phyloP scores from a whole-genome alignment of 139 green algal species.

The Coelastrella sp. region DNA sequence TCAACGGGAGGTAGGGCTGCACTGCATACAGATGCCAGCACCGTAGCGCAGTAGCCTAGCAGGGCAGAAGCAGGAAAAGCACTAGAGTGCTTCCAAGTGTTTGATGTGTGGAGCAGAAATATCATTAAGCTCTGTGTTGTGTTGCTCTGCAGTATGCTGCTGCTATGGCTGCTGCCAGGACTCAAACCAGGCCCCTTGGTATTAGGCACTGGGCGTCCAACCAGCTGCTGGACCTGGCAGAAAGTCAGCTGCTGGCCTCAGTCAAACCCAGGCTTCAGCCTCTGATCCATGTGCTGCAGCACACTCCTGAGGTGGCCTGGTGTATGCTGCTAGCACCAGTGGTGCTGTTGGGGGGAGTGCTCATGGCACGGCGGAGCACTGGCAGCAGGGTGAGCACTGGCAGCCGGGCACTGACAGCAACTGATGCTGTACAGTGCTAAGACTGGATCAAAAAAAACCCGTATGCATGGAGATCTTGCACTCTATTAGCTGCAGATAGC shows the following conservation, averaged over 20 bases:
- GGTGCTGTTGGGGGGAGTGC: not conserved
- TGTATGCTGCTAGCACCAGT: not conserved
- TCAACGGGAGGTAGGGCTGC: not conserved
- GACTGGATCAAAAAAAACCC: too few species aligned
- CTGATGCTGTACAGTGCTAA: not conserved
- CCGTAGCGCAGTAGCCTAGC: not conserved
- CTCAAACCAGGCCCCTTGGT: not conserved
- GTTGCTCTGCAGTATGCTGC: conserved; percentile 12
- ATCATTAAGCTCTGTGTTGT: not conserved
- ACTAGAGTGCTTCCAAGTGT: not conserved
- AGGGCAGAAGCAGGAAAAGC: not conserved
- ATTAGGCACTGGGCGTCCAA: not conserved
- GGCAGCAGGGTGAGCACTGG: not conserved
- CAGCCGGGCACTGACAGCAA: not conserved
- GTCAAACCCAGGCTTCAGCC: not conserved
- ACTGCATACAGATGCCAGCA: not conserved
- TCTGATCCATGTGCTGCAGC: not conserved
- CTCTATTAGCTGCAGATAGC: too few species aligned
- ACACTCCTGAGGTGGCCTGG: conserved; percentile 11
- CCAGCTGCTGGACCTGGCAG: not conserved
- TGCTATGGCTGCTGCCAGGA: not conserved
- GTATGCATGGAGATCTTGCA: too few species aligned
- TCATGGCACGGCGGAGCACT: not conserved
- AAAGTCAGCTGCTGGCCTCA: not conserved
- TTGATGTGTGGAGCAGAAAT: not conserved